These are phyloP conservation scores for Wickerhamiella cacticola DNA, from an alignment of 805 yeast species.

Conservation along the genomic window DNA sequence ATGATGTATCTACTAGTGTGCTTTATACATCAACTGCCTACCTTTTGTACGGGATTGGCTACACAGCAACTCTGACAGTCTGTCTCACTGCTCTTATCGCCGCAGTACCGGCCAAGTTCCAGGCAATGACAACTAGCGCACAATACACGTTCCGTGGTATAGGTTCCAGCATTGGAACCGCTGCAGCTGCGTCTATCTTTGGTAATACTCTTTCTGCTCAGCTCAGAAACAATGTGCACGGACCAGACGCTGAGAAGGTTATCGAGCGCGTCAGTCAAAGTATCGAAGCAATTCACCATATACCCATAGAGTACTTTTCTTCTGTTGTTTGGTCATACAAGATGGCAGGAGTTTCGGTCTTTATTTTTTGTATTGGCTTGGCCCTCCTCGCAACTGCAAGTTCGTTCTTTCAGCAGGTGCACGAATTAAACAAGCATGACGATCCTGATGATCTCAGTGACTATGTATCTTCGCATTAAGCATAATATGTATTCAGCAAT, in stretches of 20 bases:
- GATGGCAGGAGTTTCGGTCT: conserved; percentile 40
- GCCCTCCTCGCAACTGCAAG: conserved; percentile 34
- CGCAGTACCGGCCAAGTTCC: conserved; percentile 53
- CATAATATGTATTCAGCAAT: no score
- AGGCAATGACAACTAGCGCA: conserved; percentile 80
- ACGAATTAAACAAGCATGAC: conserved; percentile 4
- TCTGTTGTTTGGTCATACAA: conserved; percentile 37
- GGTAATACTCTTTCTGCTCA: conserved; percentile 35
- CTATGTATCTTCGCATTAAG: conserved; percentile 5
- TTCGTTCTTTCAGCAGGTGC: conserved; percentile 4
- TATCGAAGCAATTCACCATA: conserved; percentile 38
- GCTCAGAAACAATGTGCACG: conserved; percentile 26
- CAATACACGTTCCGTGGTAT: conserved; percentile 81
- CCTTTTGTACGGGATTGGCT: conserved; percentile 50
- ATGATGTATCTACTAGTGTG: conserved; percentile 43
- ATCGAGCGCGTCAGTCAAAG: conserved; percentile 38
- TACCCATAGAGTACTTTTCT: conserved; percentile 36
- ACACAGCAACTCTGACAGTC: conserved; percentile 56
- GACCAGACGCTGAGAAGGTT: conserved; percentile 36
- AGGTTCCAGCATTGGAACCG: conserved; percentile 76
- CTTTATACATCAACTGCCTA: conserved; percentile 32
- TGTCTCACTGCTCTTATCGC: conserved; percentile 66
- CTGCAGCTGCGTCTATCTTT: conserved; percentile 56
- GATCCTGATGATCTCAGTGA: conserved; percentile 8
- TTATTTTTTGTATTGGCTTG: conserved; percentile 35